Base-by-base conservation (phyloP, 148 eudicot genomes). In the Gaultheria prostrata region DNA sequence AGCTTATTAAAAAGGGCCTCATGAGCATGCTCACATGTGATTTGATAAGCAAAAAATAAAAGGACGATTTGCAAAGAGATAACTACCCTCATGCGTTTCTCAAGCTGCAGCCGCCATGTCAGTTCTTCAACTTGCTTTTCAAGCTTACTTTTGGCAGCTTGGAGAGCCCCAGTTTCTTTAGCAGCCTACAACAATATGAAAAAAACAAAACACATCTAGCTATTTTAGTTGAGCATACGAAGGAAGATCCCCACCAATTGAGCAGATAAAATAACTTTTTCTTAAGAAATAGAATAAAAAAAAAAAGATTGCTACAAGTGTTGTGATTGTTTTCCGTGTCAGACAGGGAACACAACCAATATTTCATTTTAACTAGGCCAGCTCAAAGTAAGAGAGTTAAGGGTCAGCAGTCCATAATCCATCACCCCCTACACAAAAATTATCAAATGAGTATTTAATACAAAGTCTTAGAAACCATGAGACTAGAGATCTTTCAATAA, bases 91-190 rank as follows among this genome's bases (percentile, higher is more conserved):
- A 82, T 85, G 85, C 93, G 91, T 86, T 93, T 91, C 93, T 96
- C 99, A 57, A 86, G 87, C 87, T 92, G 88, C 82, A 94, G 85
- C 78, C 86, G 89, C 88, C 84, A 85, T 50, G 90, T 90, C 75
- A 94, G 80, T 79, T 96, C 95, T 85, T 94, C 91, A 85, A 93
- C 97, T 91, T 94, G 82, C 86, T 94, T 94, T 88, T 94, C 98
- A 86, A 93, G 86, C 85, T 86, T 90, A 81, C 43, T 86, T 86
- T 96, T 96, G 75, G 98, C 99, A 83, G 87, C 98, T 88, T 92
- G 95, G 81, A 96, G 92, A 67, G 92, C 92, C 45, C 93, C 93
- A 54, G 95, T 87, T 86, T 95, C 97, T 87, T 88, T 94, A 82
- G 98, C 95, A 83, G 95, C 97, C 99, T 95, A 83, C 80, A 85